Evolutionary conservation across 805 yeast genomes (phyloP).

Genomic region (Saccharomyces mikatae): DNA sequence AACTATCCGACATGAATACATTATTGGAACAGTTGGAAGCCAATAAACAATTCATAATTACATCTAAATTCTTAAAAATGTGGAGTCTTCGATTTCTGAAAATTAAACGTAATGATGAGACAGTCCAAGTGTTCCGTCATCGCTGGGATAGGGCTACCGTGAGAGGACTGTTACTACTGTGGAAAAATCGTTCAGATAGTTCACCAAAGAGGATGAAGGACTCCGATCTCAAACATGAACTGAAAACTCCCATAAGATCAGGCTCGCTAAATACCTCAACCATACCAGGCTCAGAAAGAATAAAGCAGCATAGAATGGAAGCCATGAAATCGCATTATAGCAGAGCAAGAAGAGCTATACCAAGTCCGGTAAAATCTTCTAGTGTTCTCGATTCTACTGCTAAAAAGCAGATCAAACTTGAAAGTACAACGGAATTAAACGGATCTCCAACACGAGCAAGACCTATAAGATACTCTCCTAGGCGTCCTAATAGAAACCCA

Average conservation of each 20-base stretch:
- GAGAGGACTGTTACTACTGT: constrained; percentile 30
- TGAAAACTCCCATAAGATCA: constrained; percentile 18
- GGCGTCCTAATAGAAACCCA: background rate
- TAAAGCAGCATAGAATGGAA: constrained; percentile 31
- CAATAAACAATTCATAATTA: constrained; percentile 16
- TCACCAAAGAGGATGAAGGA: constrained; percentile 6
- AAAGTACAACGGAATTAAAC: background rate
- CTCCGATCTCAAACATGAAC: constrained; percentile 1
- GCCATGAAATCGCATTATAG: constrained; percentile 32
- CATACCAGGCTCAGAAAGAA: constrained; percentile 34
- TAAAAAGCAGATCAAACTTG: background rate
- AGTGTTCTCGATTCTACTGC: constrained; percentile 13
- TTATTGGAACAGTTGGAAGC: constrained; percentile 15
- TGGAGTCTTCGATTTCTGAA: constrained; percentile 33
- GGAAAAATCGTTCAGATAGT: constrained; percentile 24
- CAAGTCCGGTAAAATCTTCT: constrained; percentile 32
- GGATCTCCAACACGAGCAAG: background rate
- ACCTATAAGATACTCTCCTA: background rate
- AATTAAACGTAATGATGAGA: constrained; percentile 30
- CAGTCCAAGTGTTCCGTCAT: constrained; percentile 26
- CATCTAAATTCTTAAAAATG: constrained; percentile 22
- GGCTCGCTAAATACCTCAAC: constrained; percentile 8
- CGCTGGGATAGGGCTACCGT: constrained; percentile 36
- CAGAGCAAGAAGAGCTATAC: constrained; percentile 31
- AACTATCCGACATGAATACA: constrained; percentile 11